Base-by-base conservation (phyloP, 179 eudicot species). In the Beta corolliflora region DNA sequence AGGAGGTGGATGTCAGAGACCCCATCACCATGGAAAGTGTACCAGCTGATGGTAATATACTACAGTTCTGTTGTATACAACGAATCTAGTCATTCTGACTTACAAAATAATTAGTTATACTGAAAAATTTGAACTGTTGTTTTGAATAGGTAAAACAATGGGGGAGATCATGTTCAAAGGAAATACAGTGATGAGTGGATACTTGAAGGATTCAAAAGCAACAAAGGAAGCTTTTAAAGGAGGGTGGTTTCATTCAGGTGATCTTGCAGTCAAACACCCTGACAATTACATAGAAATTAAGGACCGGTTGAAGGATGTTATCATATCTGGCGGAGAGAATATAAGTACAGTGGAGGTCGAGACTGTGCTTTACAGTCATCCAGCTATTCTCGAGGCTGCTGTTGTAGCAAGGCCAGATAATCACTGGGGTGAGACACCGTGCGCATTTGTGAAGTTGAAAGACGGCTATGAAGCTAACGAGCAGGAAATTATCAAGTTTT, bases 131-230 rank as follows among this genome's bases (percentile, higher is more conserved):
- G 50, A 52, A 77, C 4, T 23, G 23, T 12, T 23, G 12, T 36
- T 53, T 54, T 73, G 81, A 71, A 77, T 79, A 83, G 85, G 85
- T 83, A 53, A 83, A 81, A 80, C 84, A 6, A 58, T 46, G 31
- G 89, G 88, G 53, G 89, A 87, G 79, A 59, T 87, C 18, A 85
- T 87, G 89, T 83, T 87, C 59, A 87, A 66, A 83, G 89, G 89
- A 44, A 87, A 87, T 23, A 82, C 83, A 0, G 89, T 87, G 50
- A 85, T 87, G 89, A 87, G 84, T 75, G 89, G 89, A 44, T 87
- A 87, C 63, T 75, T 78, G 8, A 85, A 84, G 54, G 85, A 87
- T 82, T 7, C 21, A 19, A 81, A 83, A n/a, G 88, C 88, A 9
- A 87, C 88, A 19, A 58, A 73, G 52, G 81, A 78, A 79, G 84